Percentiles rank a stretch among this genome's conserved stretches.
These are phyloP conservation scores for Corylus heterophylla DNA, from an alignment of 306 rosid species.

Conservation along the genomic window DNA sequence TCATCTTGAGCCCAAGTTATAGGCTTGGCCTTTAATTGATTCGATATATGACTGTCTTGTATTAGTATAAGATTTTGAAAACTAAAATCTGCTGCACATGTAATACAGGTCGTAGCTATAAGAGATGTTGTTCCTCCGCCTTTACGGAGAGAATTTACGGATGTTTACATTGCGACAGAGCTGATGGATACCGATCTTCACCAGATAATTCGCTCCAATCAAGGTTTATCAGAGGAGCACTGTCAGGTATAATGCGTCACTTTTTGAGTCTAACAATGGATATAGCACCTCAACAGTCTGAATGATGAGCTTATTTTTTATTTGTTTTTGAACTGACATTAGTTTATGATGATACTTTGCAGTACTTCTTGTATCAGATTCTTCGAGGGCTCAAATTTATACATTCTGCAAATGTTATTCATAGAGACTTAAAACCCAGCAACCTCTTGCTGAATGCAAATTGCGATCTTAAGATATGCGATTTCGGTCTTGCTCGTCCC, in stretches of 20 bases:
- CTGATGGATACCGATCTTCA: conserved; percentile 99
- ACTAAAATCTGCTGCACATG: conserved; percentile 30
- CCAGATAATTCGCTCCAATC: conserved; percentile 93
- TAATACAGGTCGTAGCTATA: conserved; percentile 69
- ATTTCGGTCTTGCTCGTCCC: conserved; percentile 95
- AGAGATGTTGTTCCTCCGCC: conserved; percentile 97
- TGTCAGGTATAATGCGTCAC: conserved; percentile 59
- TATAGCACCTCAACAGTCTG: background rate
- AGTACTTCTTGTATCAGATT: conserved; percentile 96
- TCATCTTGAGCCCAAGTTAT: background rate
- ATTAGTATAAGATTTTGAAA: conserved; percentile 3
- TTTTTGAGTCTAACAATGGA: background rate
- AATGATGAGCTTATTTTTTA: background rate
- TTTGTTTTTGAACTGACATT: conserved; percentile 14
- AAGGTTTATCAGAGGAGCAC: conserved; percentile 87
- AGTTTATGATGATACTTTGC: conserved; percentile 49
- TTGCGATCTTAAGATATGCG: conserved; percentile 91
- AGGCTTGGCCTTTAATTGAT: background rate
- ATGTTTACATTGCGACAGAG: conserved; percentile 76
- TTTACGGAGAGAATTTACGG: conserved; percentile 77
- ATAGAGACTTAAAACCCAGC: conserved; percentile 94
- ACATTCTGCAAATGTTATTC: conserved; percentile 93
- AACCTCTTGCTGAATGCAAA: conserved; percentile 83
- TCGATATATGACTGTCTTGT: background rate
- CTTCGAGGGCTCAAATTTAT: conserved; percentile 90